Evolutionary conservation across 106 monocot genomes (phyloP).

Genomic region (Allium cepa): DNA sequence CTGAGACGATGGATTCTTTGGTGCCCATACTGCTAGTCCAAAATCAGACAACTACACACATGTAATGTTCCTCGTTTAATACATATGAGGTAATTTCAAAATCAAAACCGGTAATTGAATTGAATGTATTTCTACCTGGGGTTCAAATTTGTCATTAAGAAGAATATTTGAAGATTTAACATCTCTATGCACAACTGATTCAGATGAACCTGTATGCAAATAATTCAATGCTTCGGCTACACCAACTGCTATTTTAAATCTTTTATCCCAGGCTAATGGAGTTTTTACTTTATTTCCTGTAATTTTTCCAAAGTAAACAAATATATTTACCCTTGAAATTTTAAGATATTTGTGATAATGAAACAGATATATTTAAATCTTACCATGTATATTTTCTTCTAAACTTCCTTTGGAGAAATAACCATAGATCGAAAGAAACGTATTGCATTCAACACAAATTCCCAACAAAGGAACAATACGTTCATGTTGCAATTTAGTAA

Average conservation of each 20-base stretch:
- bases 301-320: neutral
- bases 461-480: conserved; percentile 62
- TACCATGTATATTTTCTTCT: conserved; percentile 82
- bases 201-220: conserved; percentile 37
- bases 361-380: neutral
- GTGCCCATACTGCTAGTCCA: conserved; percentile 21
- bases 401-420: conserved; percentile 73
- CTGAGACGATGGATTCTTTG: conserved; percentile 8
- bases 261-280: conserved; percentile 54
- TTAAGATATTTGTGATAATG: neutral
- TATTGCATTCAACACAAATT: conserved; percentile 41
- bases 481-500: conserved; percentile 56
- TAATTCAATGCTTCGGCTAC: conserved; percentile 65
- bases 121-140: conserved; percentile 28
- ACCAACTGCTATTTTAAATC: conserved; percentile 68
- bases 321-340: neutral
- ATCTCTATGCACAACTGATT: conserved; percentile 78
- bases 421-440: conserved; percentile 56
- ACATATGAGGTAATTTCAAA: no score
- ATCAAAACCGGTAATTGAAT: no score
- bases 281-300: conserved; percentile 37
- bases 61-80: no score
- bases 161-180: conserved; percentile 96
- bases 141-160: conserved; percentile 55
- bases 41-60: conserved; percentile 19